Evolutionary conservation across 139 green algal genomes (phyloP), one percentile per base, ranked within the genome.

Genomic region (Ostreobium quekettii): DNA sequence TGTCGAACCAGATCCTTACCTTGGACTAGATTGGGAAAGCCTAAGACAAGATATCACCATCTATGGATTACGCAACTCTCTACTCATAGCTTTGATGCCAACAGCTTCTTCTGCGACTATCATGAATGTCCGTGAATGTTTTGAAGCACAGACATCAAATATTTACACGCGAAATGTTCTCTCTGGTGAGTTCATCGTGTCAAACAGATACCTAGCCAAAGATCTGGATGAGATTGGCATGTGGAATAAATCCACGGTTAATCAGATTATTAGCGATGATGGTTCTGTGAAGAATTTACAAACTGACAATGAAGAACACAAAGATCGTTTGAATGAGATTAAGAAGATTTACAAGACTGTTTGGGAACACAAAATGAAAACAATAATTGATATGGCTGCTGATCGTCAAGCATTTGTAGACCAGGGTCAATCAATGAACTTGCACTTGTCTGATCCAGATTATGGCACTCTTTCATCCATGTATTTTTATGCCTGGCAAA

Each of bases 401-500:
- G 61, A 60, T 19, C 48, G 74, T 3, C 67, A 62, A 1, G 4
- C 67, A 24, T 79, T 67, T 62, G 58, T 79, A 3, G 28, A 60
- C 49, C 74, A 79, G 53, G 47, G 26, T 3, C 74, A 79, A 63
- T 71, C 48, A 31, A 67, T 79, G 39, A 79, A 79, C 63, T 4
- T 79, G 2, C 80, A 87, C 77, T 82, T 91, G 69, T 48, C 49
- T 2, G 38, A 80, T 15, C 71, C 83, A 26, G 82, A 78, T 62
- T 82, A 76, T 62, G 72, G 71, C 19, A 91, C 88, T 77, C 71
- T 91, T 22, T 87, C 74, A 6, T 81, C 67, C n/a, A 64, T 87
- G 28, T 81, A 88, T 72, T 87, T 91, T 48, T 72, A 89, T 64
- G 70, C 70, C 4, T 91, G 85, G 85, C 75, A 72, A 15, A 60